Evolutionary conservation across 345 rosid genomes (phyloP).

Genomic region (Eucalyptus decipiens): DNA sequence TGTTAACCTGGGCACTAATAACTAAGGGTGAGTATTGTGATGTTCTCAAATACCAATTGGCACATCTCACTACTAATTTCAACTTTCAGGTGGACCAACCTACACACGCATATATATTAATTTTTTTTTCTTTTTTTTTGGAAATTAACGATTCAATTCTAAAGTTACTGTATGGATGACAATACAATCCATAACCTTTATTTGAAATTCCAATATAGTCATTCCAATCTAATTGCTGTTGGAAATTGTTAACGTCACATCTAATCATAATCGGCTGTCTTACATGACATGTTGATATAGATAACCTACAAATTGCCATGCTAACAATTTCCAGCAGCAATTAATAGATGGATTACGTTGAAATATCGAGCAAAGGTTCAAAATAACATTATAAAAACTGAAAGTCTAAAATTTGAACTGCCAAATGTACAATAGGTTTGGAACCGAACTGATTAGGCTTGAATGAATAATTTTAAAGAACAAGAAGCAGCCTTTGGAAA

Average conservation of each 20-base stretch:
- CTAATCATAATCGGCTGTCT: rapidly evolving
- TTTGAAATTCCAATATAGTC: not conserved
- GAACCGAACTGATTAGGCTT: not conserved
- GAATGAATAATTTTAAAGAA: not conserved
- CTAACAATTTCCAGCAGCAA: not conserved
- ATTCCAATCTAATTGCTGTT: rapidly evolving
- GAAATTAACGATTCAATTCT: not conserved
- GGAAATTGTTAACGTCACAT: rapidly evolving
- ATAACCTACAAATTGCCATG: not conserved
- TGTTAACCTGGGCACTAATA: not conserved
- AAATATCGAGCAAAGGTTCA: not conserved
- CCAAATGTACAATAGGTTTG: not conserved
- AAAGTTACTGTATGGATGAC: not conserved
- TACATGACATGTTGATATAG: rapidly evolving
- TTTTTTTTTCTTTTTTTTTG: no score
- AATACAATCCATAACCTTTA: not conserved
- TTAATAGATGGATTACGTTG: rapidly evolving
- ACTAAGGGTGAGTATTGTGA: not conserved
- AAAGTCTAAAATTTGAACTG: not conserved
- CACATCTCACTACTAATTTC: not conserved
- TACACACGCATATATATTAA: rapidly evolving
- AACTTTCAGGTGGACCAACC: not conserved
- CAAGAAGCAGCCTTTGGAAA: not conserved
- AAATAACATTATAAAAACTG: not conserved
- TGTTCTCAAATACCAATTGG: not conserved